Conservation (phyloP, 148 eudicot genomes). For the Nyssa sinensis region DNA sequence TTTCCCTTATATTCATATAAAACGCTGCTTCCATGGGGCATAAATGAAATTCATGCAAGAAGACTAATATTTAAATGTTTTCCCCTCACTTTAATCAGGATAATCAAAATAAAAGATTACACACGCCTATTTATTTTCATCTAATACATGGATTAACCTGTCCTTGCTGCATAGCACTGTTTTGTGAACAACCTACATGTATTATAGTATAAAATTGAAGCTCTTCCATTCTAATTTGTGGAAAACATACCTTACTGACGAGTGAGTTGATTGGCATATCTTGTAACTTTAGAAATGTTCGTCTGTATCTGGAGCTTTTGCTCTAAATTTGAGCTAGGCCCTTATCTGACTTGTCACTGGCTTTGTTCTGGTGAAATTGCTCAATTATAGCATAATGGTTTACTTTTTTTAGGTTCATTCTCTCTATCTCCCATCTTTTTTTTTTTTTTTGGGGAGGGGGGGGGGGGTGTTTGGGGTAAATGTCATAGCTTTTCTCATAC, state of each 20-base stretch:
- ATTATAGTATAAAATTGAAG: not conserved
- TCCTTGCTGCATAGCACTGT: not conserved
- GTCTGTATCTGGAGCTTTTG: not conserved
- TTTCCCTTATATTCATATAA: too few relatives aligned
- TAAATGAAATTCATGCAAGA: not conserved
- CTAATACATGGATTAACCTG: too few relatives aligned
- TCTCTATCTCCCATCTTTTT: too few relatives aligned
- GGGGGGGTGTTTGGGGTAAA: not conserved
- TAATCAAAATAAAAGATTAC: too few relatives aligned
- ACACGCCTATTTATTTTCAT: too few relatives aligned
- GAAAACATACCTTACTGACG: too few relatives aligned
- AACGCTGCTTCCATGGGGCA: too few relatives aligned
- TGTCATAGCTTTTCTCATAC: conserved; percentile 5
- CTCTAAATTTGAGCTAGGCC: not conserved
- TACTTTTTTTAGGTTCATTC: too few relatives aligned
- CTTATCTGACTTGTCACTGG: not conserved
- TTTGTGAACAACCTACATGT: not conserved
- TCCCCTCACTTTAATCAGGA: not conserved
- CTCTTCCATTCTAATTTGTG: not conserved
- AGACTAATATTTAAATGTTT: not conserved
- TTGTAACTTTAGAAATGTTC: too few relatives aligned
- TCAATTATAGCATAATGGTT: too few relatives aligned
- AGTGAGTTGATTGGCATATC: not conserved
- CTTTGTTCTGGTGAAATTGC: not conserved
- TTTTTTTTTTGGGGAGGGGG: too few relatives aligned